Evolutionary conservation across 2,329 filamentous ascomycete species (phyloP).

Genomic region (Aspergillus sp.): DNA sequence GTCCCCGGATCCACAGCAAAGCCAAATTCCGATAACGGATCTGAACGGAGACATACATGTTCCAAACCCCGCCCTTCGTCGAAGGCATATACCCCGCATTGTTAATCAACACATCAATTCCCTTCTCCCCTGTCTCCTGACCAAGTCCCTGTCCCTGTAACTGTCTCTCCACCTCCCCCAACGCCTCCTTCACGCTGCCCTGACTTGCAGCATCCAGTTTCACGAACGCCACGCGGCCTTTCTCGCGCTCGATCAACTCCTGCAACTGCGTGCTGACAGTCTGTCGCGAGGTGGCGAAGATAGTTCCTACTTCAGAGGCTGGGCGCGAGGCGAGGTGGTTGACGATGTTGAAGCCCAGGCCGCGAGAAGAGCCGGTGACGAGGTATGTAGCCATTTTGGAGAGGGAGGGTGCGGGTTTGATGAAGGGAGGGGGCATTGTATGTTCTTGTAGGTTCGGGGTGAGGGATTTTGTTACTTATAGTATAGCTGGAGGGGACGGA

Average conservation of each 20-base stretch:
- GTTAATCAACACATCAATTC: conserved; percentile 50
- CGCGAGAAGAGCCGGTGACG: conserved; percentile 38
- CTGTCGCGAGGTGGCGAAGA: conserved; percentile 45
- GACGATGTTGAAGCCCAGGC: conserved; percentile 37
- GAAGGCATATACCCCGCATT: conserved; percentile 40
- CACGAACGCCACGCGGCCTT: conserved; percentile 38
- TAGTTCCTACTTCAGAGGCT: conserved; percentile 32
- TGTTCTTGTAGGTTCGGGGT: too few species aligned
- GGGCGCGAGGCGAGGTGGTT: conserved; percentile 32
- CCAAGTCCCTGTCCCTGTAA: conserved; percentile 30
- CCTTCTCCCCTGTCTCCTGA: conserved; percentile 33
- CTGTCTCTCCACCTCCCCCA: conserved; percentile 19
- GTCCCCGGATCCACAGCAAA: too few species aligned
- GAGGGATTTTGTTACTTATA: too few species aligned
- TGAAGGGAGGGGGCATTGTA: too few species aligned
- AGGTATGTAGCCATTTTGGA: conserved; percentile 37
- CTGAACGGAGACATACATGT: conserved; percentile 21
- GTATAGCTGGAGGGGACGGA: too few species aligned
- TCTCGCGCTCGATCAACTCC: conserved; percentile 34
- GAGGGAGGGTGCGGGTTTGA: background rate
- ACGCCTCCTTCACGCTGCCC: conserved; percentile 36
- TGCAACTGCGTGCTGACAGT: conserved; percentile 33
- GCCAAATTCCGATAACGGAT: too few species aligned
- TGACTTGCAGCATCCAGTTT: conserved; percentile 39
- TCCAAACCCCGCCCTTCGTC: conserved; percentile 14